phyloP scores from a whole-genome alignment of 129 eudicot species.

The Centrapalus pauciflorus region DNA sequence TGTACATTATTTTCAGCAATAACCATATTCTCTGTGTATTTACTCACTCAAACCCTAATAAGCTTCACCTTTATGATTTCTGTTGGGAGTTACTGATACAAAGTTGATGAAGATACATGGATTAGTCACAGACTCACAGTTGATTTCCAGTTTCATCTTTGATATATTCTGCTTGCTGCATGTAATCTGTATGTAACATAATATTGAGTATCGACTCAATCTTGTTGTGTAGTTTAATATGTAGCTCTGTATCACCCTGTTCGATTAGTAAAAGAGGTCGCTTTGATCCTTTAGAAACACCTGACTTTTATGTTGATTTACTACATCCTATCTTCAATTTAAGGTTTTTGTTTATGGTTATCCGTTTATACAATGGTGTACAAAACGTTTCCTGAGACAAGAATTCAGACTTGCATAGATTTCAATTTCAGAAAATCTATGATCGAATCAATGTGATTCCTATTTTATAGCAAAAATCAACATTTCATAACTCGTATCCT shows the following conservation, averaged over 20 bases:
- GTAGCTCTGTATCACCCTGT: no score
- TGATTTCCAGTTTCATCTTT: conserved; percentile 20
- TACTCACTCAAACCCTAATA: conserved; percentile 1
- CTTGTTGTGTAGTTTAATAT: conserved; percentile 17
- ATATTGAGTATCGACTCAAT: not conserved
- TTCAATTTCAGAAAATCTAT: no score
- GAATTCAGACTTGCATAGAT: no score
- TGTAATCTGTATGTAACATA: not conserved
- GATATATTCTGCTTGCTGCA: not conserved
- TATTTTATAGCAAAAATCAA: no score
- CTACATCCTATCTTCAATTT: conserved; percentile 1
- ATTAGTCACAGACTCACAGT: not conserved
- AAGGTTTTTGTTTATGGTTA: not conserved
- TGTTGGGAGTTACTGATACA: conserved; percentile 2
- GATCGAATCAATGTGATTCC: no score
- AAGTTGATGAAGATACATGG: conserved; percentile 3
- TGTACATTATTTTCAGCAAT: conserved; percentile 11
- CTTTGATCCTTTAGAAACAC: not conserved
- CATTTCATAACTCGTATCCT: no score
- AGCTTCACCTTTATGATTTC: not conserved
- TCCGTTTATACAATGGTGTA: no score
- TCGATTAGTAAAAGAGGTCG: conserved; percentile 17
- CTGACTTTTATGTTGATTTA: not conserved
- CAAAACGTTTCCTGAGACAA: no score
- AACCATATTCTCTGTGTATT: conserved; percentile 9